phyloP scores from a whole-genome alignment of 2,329 filamentous ascomycete genomes.

The Albophoma yamanashiensis region DNA sequence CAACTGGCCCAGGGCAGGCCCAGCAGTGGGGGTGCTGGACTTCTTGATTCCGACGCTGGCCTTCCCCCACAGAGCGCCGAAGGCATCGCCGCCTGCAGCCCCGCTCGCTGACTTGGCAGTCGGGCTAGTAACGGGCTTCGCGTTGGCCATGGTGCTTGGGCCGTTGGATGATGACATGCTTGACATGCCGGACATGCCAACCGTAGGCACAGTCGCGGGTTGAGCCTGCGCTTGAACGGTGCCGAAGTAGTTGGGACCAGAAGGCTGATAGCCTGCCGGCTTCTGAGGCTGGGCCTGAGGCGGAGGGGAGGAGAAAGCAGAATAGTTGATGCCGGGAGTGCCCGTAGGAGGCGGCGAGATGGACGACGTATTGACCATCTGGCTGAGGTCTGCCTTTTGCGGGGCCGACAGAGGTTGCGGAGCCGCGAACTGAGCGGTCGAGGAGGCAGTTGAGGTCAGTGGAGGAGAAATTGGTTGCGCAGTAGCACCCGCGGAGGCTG shows the following conservation, averaged over 20 bases:
- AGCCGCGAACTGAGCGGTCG: constrained; percentile 59
- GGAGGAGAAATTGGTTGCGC: constrained; percentile 33
- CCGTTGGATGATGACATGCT: constrained; percentile 21
- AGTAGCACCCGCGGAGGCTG: constrained; percentile 25
- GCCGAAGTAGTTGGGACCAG: constrained; percentile 90
- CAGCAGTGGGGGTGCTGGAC: constrained; percentile 45
- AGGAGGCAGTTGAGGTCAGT: constrained; percentile 40
- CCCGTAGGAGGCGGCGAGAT: constrained; percentile 59
- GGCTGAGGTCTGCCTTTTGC: constrained; percentile 69
- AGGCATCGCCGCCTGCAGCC: constrained; percentile 65
- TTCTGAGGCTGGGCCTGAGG: constrained; percentile 37
- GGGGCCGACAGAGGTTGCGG: constrained; percentile 79
- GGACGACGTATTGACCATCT: constrained; percentile 70
- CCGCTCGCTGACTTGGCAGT: constrained; percentile 43
- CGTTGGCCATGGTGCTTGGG: constrained; percentile 29
- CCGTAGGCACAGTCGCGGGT: constrained; percentile 16
- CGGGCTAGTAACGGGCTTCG: constrained; percentile 36
- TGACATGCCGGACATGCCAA: constrained; percentile 17
- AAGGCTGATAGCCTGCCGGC: constrained; percentile 58
- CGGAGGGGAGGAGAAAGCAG: constrained; percentile 39
- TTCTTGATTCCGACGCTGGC: constrained; percentile 70
- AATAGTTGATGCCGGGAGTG: constrained; percentile 51
- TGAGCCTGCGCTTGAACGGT: constrained; percentile 48
- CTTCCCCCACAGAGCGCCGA: constrained; percentile 76
- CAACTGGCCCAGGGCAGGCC: constrained; percentile 80